These are phyloP conservation scores for Pezicula rhizophila DNA, from an alignment of 2,329 filamentous ascomycete species.

Conservation along the genomic window DNA sequence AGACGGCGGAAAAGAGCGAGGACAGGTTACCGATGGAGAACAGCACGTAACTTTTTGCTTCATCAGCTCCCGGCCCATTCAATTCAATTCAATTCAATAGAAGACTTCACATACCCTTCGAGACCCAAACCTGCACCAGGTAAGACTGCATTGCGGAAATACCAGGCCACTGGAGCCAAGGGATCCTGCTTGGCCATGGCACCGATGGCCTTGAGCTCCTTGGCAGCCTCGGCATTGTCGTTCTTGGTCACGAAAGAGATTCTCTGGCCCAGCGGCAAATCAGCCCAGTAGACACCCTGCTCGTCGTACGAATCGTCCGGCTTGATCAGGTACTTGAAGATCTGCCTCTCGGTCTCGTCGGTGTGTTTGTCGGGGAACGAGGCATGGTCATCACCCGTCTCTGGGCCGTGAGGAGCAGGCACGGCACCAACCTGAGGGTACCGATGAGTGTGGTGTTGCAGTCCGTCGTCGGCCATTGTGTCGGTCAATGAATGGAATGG, in stretches of 20 bases:
- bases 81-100: not conserved
- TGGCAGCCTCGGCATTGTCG: slow-evolving; percentile 62
- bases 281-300: slow-evolving; percentile 88
- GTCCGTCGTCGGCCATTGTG: slow-evolving; percentile 15
- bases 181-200: slow-evolving; percentile 82
- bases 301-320: slow-evolving; percentile 83
- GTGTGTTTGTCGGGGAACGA: slow-evolving; percentile 13
- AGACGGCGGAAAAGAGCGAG: slow-evolving; percentile 71
- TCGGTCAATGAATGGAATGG: not conserved
- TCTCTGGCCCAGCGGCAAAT: slow-evolving; percentile 66
- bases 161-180: slow-evolving; percentile 75
- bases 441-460: slow-evolving; percentile 21
- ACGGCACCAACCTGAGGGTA: slow-evolving; percentile 20
- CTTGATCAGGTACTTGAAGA: slow-evolving; percentile 75
- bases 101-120: slow-evolving; percentile 54
- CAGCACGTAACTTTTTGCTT: slow-evolving; percentile 65
- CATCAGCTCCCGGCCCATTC: slow-evolving; percentile 8
- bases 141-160: slow-evolving; percentile 84
- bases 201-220: slow-evolving; percentile 64
- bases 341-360: slow-evolving; percentile 40
- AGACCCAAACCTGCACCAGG: slow-evolving; percentile 88
- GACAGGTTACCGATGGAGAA: slow-evolving; percentile 95
- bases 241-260: slow-evolving; percentile 69
- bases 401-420: slow-evolving; percentile 25
- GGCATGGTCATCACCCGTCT: slow-evolving; percentile 24